A percentile compares a stretch with the other conserved stretches of the same genome.
Evolutionary conservation across 345 rosid genomes (phyloP).

Genomic region (Acer campestre): DNA sequence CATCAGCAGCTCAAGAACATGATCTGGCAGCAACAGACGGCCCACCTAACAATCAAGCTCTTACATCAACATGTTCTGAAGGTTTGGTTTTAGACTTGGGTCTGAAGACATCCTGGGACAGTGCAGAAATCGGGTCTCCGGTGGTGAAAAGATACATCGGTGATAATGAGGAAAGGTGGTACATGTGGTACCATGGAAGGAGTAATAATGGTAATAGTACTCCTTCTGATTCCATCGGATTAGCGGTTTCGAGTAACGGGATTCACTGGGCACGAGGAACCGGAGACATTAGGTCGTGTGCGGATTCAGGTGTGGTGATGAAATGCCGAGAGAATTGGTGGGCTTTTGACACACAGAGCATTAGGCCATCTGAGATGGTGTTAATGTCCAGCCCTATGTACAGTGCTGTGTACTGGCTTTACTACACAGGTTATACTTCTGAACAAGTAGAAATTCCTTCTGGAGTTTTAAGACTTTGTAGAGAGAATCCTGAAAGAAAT

Average conservation of each 20-base stretch:
- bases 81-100: slow-evolving; percentile 53
- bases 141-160: slow-evolving; percentile 53
- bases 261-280: no score
- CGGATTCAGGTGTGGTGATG: no score
- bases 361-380: no score
- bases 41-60: background rate
- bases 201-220: background rate
- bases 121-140: slow-evolving; percentile 47
- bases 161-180: slow-evolving; percentile 57
- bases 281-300: no score
- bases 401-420: no score
- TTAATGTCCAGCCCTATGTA: no score
- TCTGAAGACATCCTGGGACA: slow-evolving; percentile 41
- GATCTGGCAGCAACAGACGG: background rate
- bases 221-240: slow-evolving; percentile 42
- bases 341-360: no score
- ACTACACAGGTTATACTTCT: no score
- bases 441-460: no score
- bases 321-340: no score
- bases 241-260: slow-evolving; percentile 21
- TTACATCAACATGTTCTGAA: slow-evolving; percentile 27
- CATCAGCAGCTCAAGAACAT: slow-evolving; percentile 13
- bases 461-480: no score
- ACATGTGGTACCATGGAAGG: slow-evolving; percentile 58
- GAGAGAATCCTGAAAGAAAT: no score